Evolutionary conservation across 306 rosid species (phyloP).

Genomic region (Citrullus amarus): DNA sequence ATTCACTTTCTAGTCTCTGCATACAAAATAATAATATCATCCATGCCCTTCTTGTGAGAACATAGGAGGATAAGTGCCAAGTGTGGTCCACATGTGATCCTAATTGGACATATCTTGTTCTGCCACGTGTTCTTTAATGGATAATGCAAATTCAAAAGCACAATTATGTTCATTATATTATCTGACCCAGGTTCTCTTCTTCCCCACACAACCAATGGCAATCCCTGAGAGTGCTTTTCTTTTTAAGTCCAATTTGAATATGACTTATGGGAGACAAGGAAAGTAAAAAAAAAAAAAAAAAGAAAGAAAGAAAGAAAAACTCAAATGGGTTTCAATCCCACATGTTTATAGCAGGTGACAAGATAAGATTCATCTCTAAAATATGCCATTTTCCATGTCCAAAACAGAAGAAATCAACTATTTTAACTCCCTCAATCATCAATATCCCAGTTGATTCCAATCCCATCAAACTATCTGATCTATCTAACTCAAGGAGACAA

Average conservation of each 20-base stretch:
- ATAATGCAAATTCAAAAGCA: constrained; percentile 9
- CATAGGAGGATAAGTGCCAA: constrained; percentile 24
- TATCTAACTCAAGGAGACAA: neutral
- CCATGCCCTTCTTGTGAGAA: constrained; percentile 4
- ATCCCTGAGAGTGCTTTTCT: constrained; percentile 1
- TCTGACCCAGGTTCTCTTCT: constrained; percentile 8
- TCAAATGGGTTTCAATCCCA: constrained; percentile 9
- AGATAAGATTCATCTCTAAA: constrained; percentile 12
- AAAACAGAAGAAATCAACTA: neutral
- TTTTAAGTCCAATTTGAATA: neutral
- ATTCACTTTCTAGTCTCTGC: constrained; percentile 6
- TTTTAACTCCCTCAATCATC: neutral
- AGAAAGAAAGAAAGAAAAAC: neutral
- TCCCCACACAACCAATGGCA: constrained; percentile 8
- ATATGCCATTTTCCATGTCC: constrained; percentile 3
- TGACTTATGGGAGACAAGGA: neutral
- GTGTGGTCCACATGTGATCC: constrained; percentile 18
- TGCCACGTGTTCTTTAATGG: constrained; percentile 13
- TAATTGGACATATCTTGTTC: neutral
- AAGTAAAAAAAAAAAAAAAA: neutral
- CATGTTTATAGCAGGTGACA: neutral
- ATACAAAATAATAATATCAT: neutral
- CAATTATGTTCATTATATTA: neutral
- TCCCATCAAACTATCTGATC: neutral
- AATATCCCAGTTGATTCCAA: neutral